Evolutionary conservation across 176 grass and related monocot genomes (phyloP).

Genomic region (Tillandsia leiboldiana): DNA sequence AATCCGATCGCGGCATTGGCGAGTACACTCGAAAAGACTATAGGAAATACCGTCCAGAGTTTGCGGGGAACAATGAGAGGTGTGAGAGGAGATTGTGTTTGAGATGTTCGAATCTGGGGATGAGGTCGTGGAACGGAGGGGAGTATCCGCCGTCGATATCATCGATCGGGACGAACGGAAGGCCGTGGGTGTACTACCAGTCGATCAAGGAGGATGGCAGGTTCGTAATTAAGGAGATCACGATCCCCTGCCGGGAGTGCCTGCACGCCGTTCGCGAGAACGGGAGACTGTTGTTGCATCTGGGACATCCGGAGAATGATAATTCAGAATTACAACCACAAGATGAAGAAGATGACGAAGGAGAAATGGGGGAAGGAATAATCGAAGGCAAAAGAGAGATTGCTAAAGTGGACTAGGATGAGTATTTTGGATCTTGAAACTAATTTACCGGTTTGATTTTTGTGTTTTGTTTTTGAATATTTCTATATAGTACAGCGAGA

Average conservation of each 20-base stretch:
- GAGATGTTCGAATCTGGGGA: constrained; percentile 12
- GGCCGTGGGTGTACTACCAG: constrained; percentile 24
- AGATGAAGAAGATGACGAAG: background rate
- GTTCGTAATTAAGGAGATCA: constrained; percentile 30
- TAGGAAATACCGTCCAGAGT: background rate
- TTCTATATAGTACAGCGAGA: no score
- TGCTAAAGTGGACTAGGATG: no score
- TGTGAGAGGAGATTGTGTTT: constrained; percentile 6
- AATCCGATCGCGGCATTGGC: background rate
- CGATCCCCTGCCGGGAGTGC: constrained; percentile 28
- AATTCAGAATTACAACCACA: no score
- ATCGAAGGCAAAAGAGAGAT: background rate
- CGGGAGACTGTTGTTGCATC: constrained; percentile 30
- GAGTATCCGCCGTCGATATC: constrained; percentile 24
- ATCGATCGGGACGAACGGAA: constrained; percentile 28
- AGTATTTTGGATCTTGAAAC: no score
- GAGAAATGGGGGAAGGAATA: background rate
- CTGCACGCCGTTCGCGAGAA: constrained; percentile 26
- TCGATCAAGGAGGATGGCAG: constrained; percentile 29
- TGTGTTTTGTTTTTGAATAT: no score
- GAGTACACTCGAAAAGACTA: background rate
- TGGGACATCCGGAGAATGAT: constrained; percentile 5
- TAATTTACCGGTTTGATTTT: no score
- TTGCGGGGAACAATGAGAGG: background rate
- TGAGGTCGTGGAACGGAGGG: background rate